phyloP scores from a whole-genome alignment of 305 asterid genomes.

The Plantago coronopus region DNA sequence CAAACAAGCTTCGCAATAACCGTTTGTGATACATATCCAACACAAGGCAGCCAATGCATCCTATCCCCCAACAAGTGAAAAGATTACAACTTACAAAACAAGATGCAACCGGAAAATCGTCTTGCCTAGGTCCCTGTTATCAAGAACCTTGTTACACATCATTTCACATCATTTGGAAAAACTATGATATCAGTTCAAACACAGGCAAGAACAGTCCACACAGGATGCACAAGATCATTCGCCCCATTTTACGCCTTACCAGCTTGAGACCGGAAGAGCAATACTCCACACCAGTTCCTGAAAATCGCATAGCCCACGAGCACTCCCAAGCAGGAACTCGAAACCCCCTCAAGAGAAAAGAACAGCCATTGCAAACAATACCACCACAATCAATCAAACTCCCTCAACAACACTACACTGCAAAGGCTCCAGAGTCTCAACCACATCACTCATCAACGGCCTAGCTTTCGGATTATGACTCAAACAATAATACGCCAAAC shows the following conservation, averaged over 20 bases:
- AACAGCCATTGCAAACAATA: slow-evolving; percentile 50
- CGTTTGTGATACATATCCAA: slow-evolving; percentile 26
- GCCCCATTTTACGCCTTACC: neutral
- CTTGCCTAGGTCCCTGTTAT: slow-evolving; percentile 1
- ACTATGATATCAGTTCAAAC: slow-evolving; percentile 6
- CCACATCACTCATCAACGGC: slow-evolving; percentile 97
- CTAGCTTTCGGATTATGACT: slow-evolving; percentile 98
- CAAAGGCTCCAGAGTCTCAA: slow-evolving; percentile 88
- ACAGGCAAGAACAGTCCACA: slow-evolving; percentile 7
- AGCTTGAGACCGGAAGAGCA: too few species aligned
- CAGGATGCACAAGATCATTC: slow-evolving; percentile 14
- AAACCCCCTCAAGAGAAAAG: slow-evolving; percentile 51
- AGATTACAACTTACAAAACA: neutral
- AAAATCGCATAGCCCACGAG: slow-evolving; percentile 42
- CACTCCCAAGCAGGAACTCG: slow-evolving; percentile 56
- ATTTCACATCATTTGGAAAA: slow-evolving; percentile 6
- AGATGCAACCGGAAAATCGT: slow-evolving; percentile 2
- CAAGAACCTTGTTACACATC: slow-evolving; percentile 4
- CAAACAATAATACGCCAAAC: slow-evolving; percentile 93
- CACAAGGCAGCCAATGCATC: slow-evolving; percentile 22
- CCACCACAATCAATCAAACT: slow-evolving; percentile 29
- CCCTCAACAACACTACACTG: slow-evolving; percentile 60
- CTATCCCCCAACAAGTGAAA: neutral
- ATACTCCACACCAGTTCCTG: slow-evolving; percentile 36
- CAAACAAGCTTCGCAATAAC: slow-evolving; percentile 38